Evolutionary conservation across 1,284 basidiomycete genomes (phyloP).

Genomic region (Ceratobasidium sp.): DNA sequence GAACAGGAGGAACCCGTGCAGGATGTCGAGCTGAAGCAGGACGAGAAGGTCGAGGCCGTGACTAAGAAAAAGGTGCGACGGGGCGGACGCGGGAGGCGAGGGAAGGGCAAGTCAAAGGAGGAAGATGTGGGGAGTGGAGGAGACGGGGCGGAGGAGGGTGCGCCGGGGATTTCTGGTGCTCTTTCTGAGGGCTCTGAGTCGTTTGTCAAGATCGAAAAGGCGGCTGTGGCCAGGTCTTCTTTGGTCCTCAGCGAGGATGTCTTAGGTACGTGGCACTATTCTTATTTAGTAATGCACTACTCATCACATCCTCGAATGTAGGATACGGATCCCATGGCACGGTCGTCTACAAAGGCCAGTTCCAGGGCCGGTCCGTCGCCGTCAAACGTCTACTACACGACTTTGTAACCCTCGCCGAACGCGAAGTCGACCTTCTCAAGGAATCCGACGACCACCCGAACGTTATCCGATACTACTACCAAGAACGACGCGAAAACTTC

Average conservation of each 20-base stretch:
- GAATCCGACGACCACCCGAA: constrained; percentile 99
- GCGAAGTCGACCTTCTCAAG: constrained; percentile 94
- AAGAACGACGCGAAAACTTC: constrained; percentile 93
- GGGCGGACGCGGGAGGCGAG: constrained; percentile 59
- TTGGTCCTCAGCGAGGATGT: constrained; percentile 41
- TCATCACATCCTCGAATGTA: constrained; percentile 51
- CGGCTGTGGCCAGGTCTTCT: constrained; percentile 11
- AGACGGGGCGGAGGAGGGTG: neutral
- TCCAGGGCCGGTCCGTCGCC: constrained; percentile 95
- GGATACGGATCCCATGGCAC: constrained; percentile 98
- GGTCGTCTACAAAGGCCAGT: constrained; percentile 91
- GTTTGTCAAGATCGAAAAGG: constrained; percentile 32
- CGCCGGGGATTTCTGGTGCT: neutral
- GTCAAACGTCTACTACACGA: constrained; percentile 96
- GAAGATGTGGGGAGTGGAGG: constrained; percentile 52
- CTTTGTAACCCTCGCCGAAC: constrained; percentile 93
- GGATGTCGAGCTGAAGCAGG: constrained; percentile 53
- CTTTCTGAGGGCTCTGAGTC: constrained; percentile 6
- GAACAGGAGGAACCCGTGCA: neutral
- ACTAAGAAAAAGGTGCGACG: constrained; percentile 59
- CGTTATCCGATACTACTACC: constrained; percentile 98
- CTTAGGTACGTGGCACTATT: constrained; percentile 23
- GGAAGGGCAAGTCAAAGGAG: constrained; percentile 57
- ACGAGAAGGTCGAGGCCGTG: constrained; percentile 57
- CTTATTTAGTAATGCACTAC: constrained; percentile 6